Evolutionary conservation across 1,284 basidiomycete genomes (phyloP), one percentile per base, ranked within the genome.

Genomic region (Cystobasidiaceae sp.): DNA sequence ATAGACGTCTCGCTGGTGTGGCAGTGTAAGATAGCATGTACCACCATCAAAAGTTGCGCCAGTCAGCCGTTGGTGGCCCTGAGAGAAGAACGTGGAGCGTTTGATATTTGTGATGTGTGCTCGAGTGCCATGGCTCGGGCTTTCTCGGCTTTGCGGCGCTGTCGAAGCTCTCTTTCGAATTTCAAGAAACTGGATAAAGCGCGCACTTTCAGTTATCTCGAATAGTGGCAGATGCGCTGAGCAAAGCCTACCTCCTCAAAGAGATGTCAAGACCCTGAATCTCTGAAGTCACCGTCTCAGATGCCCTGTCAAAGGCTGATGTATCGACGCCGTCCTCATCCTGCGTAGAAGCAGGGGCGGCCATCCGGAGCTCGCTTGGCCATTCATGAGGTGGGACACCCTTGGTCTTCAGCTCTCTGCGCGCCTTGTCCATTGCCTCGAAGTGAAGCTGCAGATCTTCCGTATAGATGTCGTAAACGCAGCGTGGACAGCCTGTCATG

Each of bases 401-500:
- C 41, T 56, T 64, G 32, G 39, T 37, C 11, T 43, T 23, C 11
- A 64, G 33, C 23, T 55, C 61, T 23, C 28, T 64, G 13, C 51
- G 28, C n/a, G 51, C 45, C 44, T 64, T 46, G 21, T 45, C 51
- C 43, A 64, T 43, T n/a, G 61, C 61, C 49, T 64, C 61, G 43
- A 54, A 51, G 48, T 50, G 51, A 6, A 64, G 21, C 44, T 64
- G 61, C 17, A 60, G 34, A 28, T 60, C 58, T 43, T 60, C 60
- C 8, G 60, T 62, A 32, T 62, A 62, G 21, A 62, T 45, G 34
- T 62, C 60, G 27, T 62, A 62, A 13, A 62, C 60, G 19, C 60
- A 62, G 41, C 60, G 17, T 9, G 60, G 60, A 62, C 60, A 62
- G 17, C 60, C 60, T 23, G 37, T 43, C 60, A 62, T 62, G 50